Evolutionary conservation across 2,329 filamentous ascomycete genomes (phyloP).

Genomic region (Septoria linicola): DNA sequence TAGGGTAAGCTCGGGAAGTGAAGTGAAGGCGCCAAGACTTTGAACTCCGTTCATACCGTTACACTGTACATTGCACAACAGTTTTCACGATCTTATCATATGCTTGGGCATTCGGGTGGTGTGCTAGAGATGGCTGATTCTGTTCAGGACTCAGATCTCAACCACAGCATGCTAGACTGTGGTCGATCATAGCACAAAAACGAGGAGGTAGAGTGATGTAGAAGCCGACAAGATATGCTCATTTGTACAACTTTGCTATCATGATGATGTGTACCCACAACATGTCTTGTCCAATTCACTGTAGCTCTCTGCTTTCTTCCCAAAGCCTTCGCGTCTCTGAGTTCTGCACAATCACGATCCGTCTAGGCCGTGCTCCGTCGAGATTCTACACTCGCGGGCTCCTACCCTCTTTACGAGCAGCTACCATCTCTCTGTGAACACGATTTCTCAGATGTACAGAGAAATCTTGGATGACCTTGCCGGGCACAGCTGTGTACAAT

Average conservation of each 20-base stretch:
- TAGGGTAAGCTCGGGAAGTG: too few species aligned
- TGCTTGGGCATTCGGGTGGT: too few species aligned
- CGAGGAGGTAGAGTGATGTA: background rate
- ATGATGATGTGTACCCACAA: background rate
- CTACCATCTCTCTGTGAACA: constrained; percentile 53
- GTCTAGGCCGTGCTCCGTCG: background rate
- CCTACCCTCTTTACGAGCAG: constrained; percentile 4
- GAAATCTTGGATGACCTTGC: constrained; percentile 83
- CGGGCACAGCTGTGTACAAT: constrained; percentile 86
- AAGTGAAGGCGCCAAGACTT: too few species aligned
- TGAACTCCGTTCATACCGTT: too few species aligned
- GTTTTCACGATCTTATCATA: too few species aligned
- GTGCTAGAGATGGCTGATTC: too few species aligned
- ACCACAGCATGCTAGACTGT: too few species aligned
- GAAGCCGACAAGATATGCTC: background rate
- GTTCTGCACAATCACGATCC: background rate
- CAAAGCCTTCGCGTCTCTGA: background rate
- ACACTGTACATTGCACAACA: too few species aligned
- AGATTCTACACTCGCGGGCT: background rate
- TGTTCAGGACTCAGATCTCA: too few species aligned
- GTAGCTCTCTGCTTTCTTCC: background rate
- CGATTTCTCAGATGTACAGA: constrained; percentile 88
- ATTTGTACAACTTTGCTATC: constrained; percentile 13
- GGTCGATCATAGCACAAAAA: too few species aligned
- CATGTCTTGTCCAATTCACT: background rate